Base-by-base conservation (phyloP, 2,329 filamentous ascomycete species). In the Canariomyces notabilis region DNA sequence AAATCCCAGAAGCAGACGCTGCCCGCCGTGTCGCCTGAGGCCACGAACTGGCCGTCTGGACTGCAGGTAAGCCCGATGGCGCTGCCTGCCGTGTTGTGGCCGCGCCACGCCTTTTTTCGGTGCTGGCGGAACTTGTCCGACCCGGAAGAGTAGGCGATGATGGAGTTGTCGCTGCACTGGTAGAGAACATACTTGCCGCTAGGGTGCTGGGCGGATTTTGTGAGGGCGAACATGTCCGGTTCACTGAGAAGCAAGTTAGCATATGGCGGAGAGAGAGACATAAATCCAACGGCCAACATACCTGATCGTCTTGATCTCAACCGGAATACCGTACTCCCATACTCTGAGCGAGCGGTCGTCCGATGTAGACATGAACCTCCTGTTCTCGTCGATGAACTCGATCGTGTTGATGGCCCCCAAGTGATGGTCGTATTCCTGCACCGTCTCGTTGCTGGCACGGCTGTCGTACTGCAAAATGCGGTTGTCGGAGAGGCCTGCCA, bases 341-440 rank as follows among this genome's bases (percentile, higher is more conserved):
- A 91, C 91, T 50, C 93, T 85, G 19, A 98, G 77, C 6, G 86
- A 91, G 67, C 96, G 95, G 72, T 98, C 93, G 72, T 98, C 93
- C 0, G 89, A 95, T 1, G 94, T 98, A 20, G 91, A 95, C 73
- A 98, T 93, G 75, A 98, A 98, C 33, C 94, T 86, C 29, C 91
- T 83, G 66, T 90, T 89, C 49, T 94, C 83, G 64, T 98, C 93
- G 56, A 94, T 89, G 67, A 97, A 98, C 4, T 88, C 93, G 56
- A 98, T 88, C 8, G 93, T 97, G 70, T 98, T 98, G 72, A 98
- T 85, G 19, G 93, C 89, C n/a, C 89, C 93, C 52, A 98, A 73
- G 65, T 98, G 93, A 67, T 98, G 93, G 63, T 98, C 91, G 69
- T 98, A 98, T 71, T 97, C 93, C 63, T 98, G 94, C 11, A 95